Percentiles rank a stretch among this genome's conserved stretches.
phyloP scores from a whole-genome alignment of 2,329 filamentous ascomycete genomes.

The Colletotrichum costaricense region DNA sequence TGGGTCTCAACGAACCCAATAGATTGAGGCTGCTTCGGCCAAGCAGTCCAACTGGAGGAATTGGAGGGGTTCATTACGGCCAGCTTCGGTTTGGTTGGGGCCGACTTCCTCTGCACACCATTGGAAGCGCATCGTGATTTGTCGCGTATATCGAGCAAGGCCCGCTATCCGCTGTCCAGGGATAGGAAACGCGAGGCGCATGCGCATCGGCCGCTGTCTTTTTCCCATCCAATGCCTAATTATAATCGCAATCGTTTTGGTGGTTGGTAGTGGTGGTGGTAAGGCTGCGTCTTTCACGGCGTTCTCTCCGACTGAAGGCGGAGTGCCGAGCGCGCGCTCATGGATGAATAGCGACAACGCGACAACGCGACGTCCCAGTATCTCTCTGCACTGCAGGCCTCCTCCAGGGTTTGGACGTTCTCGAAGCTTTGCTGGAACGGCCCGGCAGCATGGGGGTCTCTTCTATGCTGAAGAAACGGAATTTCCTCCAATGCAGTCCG shows the following conservation, averaged over 20 bases:
- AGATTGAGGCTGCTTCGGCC: conserved; percentile 27
- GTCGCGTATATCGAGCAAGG: conserved; percentile 19
- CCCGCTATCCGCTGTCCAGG: conserved; percentile 18
- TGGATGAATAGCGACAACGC: not conserved
- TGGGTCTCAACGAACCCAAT: conserved; percentile 35
- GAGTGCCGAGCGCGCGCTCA: conserved; percentile 17
- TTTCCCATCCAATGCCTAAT: not conserved
- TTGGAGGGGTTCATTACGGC: conserved; percentile 21
- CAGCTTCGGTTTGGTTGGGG: conserved; percentile 35
- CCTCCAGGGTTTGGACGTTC: not conserved
- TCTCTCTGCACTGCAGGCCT: not conserved
- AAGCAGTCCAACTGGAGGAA: conserved; percentile 33
- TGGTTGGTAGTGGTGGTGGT: not conserved
- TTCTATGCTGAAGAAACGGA: conserved; percentile 23
- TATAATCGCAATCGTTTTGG: not conserved
- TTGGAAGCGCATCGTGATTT: conserved; percentile 33
- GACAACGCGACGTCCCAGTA: not conserved
- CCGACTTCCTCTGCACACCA: conserved; percentile 29
- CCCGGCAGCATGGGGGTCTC: conserved; percentile 24
- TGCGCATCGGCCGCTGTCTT: conserved; percentile 25
- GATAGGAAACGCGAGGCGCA: conserved; percentile 28
- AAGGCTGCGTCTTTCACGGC: conserved; percentile 15
- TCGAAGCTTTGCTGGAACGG: conserved; percentile 24
- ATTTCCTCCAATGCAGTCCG: conserved; percentile 27
- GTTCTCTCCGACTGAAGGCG: conserved; percentile 7